A percentile compares a stretch with the other conserved stretches of the same genome.
Evolutionary conservation across 441 rosid species (phyloP).

Genomic region (Adansonia gregorii): DNA sequence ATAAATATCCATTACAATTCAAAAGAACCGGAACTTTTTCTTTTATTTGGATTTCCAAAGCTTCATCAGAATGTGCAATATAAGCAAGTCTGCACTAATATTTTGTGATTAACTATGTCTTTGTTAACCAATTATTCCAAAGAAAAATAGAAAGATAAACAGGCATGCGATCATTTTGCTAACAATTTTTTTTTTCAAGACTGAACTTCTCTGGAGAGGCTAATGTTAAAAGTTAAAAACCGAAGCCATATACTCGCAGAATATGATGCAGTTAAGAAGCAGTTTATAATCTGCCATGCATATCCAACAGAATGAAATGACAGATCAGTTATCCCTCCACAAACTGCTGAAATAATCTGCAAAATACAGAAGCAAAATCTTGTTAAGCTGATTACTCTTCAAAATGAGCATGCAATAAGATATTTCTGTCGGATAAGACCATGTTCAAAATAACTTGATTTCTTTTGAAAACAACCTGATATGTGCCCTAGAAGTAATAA

Average conservation of each 20-base stretch:
- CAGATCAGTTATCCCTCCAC: slow-evolving; percentile 95
- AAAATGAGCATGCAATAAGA: neutral
- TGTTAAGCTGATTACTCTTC: neutral
- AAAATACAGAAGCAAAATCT: slow-evolving; percentile 24
- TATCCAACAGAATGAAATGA: slow-evolving; percentile 91
- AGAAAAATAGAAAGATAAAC: no score
- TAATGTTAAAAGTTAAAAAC: neutral
- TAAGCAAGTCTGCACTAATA: no score
- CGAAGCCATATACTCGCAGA: slow-evolving; percentile 61
- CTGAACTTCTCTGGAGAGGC: no score
- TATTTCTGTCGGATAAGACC: neutral
- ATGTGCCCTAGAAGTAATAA: neutral
- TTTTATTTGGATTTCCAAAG: no score
- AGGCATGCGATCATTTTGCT: no score
- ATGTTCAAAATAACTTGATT: neutral
- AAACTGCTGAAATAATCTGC: slow-evolving; percentile 94
- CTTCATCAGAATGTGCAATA: no score
- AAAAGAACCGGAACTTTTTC: no score
- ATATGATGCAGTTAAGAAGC: slow-evolving; percentile 93
- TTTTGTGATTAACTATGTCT: no score
- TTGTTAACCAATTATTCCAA: no score
- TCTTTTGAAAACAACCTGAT: neutral
- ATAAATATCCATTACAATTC: no score
- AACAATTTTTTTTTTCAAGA: no score
- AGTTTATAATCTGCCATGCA: slow-evolving; percentile 87